A percentile compares a stretch with the other conserved stretches of the same genome.
phyloP scores from a whole-genome alignment of 306 rosid species.

The Geum urbanum region DNA sequence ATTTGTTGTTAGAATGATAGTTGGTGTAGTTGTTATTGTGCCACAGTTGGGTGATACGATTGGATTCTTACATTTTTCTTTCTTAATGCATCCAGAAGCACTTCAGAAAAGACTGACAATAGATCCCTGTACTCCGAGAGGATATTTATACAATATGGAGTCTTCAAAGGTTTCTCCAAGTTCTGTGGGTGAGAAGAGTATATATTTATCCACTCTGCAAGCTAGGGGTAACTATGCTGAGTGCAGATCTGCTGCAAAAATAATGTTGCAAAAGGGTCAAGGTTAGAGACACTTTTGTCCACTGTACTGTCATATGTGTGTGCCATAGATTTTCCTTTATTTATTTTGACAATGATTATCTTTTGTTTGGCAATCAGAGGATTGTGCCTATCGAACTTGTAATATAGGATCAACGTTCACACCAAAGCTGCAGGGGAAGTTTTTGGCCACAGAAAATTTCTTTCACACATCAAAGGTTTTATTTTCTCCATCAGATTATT shows the following conservation, averaged over 20 bases:
- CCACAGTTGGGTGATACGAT: constrained; percentile 1
- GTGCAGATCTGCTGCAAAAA: constrained; percentile 82
- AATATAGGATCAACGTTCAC: constrained; percentile 74
- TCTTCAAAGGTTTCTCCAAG: constrained; percentile 51
- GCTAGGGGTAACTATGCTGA: constrained; percentile 79
- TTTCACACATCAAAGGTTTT: constrained; percentile 85
- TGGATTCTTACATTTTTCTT: constrained; percentile 19
- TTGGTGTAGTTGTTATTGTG: background rate
- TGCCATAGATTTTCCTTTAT: constrained; percentile 20
- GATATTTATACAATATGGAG: constrained; percentile 50
- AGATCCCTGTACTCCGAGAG: constrained; percentile 91
- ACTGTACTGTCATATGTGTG: constrained; percentile 18
- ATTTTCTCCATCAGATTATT: constrained; percentile 19
- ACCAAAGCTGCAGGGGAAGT: constrained; percentile 81
- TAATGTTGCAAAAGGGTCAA: constrained; percentile 79
- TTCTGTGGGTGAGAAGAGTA: constrained; percentile 33
- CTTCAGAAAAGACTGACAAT: constrained; percentile 37
- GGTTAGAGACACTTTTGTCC: constrained; percentile 37
- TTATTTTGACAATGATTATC: constrained; percentile 19
- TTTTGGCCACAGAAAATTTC: constrained; percentile 97
- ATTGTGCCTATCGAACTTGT: constrained; percentile 61
- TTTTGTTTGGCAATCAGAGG: constrained; percentile 41
- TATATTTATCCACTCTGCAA: constrained; percentile 40
- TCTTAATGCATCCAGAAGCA: constrained; percentile 55
- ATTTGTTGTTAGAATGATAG: background rate